A percentile compares a stretch with the other conserved stretches of the same genome.
Conservation (phyloP, 2,329 filamentous ascomycete species). For the Penicillium italicum region DNA sequence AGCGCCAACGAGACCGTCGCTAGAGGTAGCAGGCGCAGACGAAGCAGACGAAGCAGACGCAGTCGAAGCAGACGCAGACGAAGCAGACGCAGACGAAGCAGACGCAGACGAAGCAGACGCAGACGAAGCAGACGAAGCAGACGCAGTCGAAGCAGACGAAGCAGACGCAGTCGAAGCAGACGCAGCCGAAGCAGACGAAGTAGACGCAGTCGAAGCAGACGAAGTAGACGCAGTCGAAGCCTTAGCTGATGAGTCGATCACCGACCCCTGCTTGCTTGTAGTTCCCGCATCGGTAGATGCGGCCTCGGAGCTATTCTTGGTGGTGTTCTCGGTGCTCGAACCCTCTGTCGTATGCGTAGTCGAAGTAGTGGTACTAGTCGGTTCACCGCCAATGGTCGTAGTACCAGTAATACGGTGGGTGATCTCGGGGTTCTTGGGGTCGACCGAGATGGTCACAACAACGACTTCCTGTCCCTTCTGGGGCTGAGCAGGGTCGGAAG, state of each 20-base stretch:
- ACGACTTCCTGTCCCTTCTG: slow-evolving; percentile 17
- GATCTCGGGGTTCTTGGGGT: slow-evolving; percentile 12
- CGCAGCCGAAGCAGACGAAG: too few species aligned
- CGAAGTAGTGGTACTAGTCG: slow-evolving; percentile 6
- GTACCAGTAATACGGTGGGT: slow-evolving; percentile 20
- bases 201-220: background rate
- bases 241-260: background rate
- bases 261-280: background rate
- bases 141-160: too few species aligned
- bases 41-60: background rate
- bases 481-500: background rate
- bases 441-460: slow-evolving; percentile 20
- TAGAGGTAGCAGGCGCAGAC: background rate
- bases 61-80: background rate
- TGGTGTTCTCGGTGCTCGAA: background rate
- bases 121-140: too few species aligned
- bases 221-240: slow-evolving; percentile 2
- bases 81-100: too few species aligned
- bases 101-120: too few species aligned
- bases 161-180: too few species aligned
- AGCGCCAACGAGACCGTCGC: background rate
- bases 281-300: background rate
- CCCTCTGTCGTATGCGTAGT: slow-evolving; percentile 3
- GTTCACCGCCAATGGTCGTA: slow-evolving; percentile 11
- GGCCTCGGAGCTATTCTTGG: background rate